A percentile compares a stretch with the other conserved stretches of the same genome.
Conservation (phyloP, 2,329 filamentous ascomycete genomes). For the Periconia macrospinosa region DNA sequence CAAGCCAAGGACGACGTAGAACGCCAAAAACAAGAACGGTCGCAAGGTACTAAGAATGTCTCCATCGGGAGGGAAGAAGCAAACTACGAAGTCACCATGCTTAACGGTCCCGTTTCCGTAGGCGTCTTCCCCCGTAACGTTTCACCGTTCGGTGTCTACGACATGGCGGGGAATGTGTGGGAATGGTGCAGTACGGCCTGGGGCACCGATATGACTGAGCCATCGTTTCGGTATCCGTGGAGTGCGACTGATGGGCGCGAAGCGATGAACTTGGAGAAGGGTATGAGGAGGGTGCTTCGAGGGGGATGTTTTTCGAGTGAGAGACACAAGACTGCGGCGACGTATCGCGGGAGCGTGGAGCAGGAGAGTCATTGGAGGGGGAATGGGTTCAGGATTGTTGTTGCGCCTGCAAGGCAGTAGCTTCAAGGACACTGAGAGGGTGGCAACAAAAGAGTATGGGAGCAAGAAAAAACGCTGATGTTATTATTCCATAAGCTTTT, state of each 20-base stretch:
- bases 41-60: too few species aligned
- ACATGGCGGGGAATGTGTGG: conserved; percentile 4
- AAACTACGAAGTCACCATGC: not conserved
- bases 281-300: not conserved
- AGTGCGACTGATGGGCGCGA: conserved; percentile 1
- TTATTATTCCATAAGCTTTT: too few species aligned
- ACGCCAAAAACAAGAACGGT: too few species aligned
- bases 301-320: too few species aligned
- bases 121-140: not conserved
- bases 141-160: not conserved
- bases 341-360: not conserved
- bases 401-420: too few species aligned
- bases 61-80: too few species aligned
- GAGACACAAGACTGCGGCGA: not conserved
- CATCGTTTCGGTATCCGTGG: not conserved
- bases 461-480: too few species aligned
- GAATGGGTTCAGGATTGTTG: conserved; percentile 1
- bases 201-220: not conserved
- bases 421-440: too few species aligned
- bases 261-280: too few species aligned
- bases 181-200: conserved; percentile 4
- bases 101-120: not conserved
- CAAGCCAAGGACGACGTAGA: too few species aligned
- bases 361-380: not conserved
- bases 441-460: too few species aligned